phyloP scores from a whole-genome alignment of 176 grass and related monocot genomes.

The Leersia perrieri region DNA sequence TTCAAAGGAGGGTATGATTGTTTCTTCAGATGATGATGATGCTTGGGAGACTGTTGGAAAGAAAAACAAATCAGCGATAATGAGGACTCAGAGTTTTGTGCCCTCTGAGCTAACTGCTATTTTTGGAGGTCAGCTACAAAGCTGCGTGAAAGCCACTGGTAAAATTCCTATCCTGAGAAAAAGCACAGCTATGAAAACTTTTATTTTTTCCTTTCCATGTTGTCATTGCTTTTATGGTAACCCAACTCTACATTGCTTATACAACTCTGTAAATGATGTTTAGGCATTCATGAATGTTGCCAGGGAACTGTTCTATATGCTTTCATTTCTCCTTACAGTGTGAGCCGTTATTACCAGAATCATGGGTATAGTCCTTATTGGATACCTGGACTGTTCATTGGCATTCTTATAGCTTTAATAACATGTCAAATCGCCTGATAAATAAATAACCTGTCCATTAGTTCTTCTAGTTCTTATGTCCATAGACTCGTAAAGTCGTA shows the following conservation, averaged over 20 bases:
- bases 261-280: slow-evolving; percentile 1
- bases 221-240: neutral
- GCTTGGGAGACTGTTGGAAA: slow-evolving; percentile 97
- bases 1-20: slow-evolving; percentile 63
- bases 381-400: neutral
- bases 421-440: neutral
- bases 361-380: neutral
- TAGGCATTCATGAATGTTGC: neutral
- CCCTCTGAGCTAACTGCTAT: slow-evolving; percentile 89
- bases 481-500: neutral
- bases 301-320: neutral
- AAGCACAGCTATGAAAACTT: neutral
- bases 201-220: neutral
- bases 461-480: neutral
- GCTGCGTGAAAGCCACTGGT: slow-evolving; percentile 86
- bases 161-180: slow-evolving; percentile 18
- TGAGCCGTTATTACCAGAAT: neutral
- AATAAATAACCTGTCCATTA: neutral
- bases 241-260: neutral
- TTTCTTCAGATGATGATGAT: slow-evolving; percentile 76
- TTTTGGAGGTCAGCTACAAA: slow-evolving; percentile 92
- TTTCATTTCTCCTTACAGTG: neutral
- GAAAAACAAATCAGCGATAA: slow-evolving; percentile 92
- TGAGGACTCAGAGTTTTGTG: slow-evolving; percentile 84
- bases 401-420: neutral